Conservation (phyloP, 441 rosid genomes). For the Pelargonium citronellum region DNA sequence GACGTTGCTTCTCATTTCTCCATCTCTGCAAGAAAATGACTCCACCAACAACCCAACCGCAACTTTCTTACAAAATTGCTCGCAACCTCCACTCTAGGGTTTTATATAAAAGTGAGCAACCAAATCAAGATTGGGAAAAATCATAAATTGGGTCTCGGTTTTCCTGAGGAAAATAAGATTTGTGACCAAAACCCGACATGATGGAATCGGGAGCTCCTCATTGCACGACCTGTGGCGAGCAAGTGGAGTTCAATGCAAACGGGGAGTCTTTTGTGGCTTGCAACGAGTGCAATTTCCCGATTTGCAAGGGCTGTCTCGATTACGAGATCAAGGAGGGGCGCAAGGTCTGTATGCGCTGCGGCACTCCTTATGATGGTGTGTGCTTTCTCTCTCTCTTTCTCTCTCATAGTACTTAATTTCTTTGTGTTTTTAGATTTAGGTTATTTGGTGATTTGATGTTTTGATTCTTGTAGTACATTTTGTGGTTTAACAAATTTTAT, state of each 20-base stretch:
- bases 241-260: slow-evolving; percentile 49
- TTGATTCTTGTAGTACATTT: too few relatives aligned
- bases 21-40: slow-evolving; percentile 32
- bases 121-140: slow-evolving; percentile 7
- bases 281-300: slow-evolving; percentile 69
- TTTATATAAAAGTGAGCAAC: slow-evolving; percentile 23
- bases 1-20: slow-evolving; percentile 43
- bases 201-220: slow-evolving; percentile 69
- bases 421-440: too few relatives aligned
- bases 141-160: not conserved
- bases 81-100: slow-evolving; percentile 27
- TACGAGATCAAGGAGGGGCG: slow-evolving; percentile 77
- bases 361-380: slow-evolving; percentile 64
- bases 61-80: slow-evolving; percentile 24
- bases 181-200: slow-evolving; percentile 33
- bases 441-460: too few relatives aligned
- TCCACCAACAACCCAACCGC: slow-evolving; percentile 61
- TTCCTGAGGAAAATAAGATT: not conserved
- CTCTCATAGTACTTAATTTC: too few relatives aligned
- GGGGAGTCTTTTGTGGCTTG: slow-evolving; percentile 73
- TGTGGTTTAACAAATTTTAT: too few relatives aligned
- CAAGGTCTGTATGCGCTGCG: slow-evolving; percentile 72
- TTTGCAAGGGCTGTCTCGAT: slow-evolving; percentile 78
- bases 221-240: slow-evolving; percentile 85
- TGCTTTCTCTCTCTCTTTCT: not conserved